Evolutionary conservation across 805 yeast species (phyloP), one percentile per base, ranked within the genome.

Genomic region (Wickerhamomyces bisporus): DNA sequence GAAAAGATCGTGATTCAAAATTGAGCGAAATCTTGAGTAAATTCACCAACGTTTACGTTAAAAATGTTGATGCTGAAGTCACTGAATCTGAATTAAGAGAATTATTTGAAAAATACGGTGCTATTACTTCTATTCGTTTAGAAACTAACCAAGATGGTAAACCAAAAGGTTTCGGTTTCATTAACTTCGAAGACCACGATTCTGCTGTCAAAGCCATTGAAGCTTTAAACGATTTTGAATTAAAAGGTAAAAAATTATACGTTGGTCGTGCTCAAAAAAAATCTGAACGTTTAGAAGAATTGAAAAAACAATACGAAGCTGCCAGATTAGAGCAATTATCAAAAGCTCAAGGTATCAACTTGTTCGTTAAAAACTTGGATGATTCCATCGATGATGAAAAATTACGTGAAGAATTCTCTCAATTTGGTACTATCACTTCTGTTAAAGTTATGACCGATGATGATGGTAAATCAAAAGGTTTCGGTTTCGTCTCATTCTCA

Each of bases 261-360:
- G 98, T 91, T 59, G 96, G 97, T 59, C 87, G 98, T 71, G 98
- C 98, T 55, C 98, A 93, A 76, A 91, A 88, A 88, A 91, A 88
- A 79, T 77, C 85, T 68, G 98, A 93, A 79, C 89, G 98, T 76
- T 68, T 81, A 61, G 95, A 87, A 73, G 95, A 88, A 70, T 84
- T 93, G 68, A 87, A 85, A 75, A 83, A 82, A 71, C 95, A 87
- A 73, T 82, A 86, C 73, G 98, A 93, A 71, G 78, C 85, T 53
- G 81, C 84, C 54, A 81, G 95, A 65, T 75, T 84, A 64, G 98
- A 93, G 73, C 86, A 86, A 68, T 71, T 86, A 62, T 79, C 82
- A 61, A 89, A 91, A 72, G 88, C 84, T 77, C 97, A 89, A 74
- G 98, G 97, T 66, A 95, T 89, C 55, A 93, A 93, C 79, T 77